Percentiles rank a stretch among this genome's conserved stretches.
Conservation (phyloP, 2,329 filamentous ascomycete genomes). For the Ilyonectria mors-panacis region DNA sequence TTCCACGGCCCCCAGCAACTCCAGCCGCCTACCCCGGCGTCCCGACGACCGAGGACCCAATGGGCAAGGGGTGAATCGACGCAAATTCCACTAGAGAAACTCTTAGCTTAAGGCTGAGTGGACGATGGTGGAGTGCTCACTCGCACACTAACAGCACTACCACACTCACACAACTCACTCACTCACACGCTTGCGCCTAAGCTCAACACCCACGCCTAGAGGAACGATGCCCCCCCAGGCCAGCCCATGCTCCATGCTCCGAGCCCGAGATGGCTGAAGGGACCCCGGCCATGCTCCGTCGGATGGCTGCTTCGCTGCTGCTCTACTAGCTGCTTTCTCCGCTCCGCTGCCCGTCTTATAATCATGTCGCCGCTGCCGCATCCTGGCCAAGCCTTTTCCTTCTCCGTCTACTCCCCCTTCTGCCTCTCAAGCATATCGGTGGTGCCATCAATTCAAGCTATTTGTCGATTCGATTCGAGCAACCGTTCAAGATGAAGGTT, state of each 20-base stretch:
- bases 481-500: conserved; percentile 41
- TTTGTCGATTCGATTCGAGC: neutral
- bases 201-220: neutral
- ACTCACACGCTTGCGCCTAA: neutral
- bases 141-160: neutral
- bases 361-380: conserved; percentile 26
- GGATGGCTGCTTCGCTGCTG: conserved; percentile 7
- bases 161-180: neutral
- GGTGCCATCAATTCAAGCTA: conserved; percentile 5
- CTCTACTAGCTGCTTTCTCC: conserved; percentile 6
- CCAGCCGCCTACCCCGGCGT: conserved; percentile 36
- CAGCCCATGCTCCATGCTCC: neutral
- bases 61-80: conserved; percentile 11
- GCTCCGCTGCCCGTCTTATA: conserved; percentile 29
- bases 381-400: conserved; percentile 8
- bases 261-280: conserved; percentile 1
- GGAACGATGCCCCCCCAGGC: neutral
- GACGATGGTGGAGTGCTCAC: conserved; percentile 21
- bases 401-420: conserved; percentile 13
- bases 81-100: conserved; percentile 36
- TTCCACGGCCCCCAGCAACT: conserved; percentile 3
- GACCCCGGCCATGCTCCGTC: conserved; percentile 1
- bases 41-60: neutral
- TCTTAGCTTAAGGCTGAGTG: conserved; percentile 46
- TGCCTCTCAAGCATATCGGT: conserved; percentile 18